Conservation (phyloP, 305 asterid genomes). For the Rubia tinctorum region DNA sequence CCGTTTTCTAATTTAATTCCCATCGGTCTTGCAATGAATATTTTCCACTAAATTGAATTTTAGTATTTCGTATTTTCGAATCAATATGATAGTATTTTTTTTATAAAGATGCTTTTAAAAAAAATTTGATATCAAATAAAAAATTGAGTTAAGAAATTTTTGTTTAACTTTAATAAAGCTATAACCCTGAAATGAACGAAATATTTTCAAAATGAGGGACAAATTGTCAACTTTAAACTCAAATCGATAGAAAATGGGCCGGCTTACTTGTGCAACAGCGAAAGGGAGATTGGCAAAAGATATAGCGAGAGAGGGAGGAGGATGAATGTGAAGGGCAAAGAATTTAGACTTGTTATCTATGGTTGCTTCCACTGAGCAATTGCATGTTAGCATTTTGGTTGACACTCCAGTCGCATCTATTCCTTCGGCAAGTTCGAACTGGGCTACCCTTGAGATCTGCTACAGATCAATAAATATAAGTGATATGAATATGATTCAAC, state of each 20-base stretch:
- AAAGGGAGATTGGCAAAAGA: conserved; percentile 47
- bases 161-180: too few relatives aligned
- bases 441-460: conserved; percentile 49
- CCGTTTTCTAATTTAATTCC: not conserved
- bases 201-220: not conserved
- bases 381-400: conserved; percentile 66
- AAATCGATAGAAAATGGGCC: too few relatives aligned
- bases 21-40: too few relatives aligned
- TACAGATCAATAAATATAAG: not conserved
- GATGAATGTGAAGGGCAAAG: conserved; percentile 61
- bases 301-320: conserved; percentile 46
- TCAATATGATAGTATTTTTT: too few relatives aligned
- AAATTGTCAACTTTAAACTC: too few relatives aligned
- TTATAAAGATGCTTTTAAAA: too few relatives aligned
- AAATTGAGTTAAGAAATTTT: too few relatives aligned
- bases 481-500: too few relatives aligned
- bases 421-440: conserved; percentile 63
- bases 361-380: conserved; percentile 37
- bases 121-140: too few relatives aligned
- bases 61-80: too few relatives aligned
- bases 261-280: conserved; percentile 50
- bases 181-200: not conserved
- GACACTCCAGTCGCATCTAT: conserved; percentile 71
- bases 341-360: conserved; percentile 65
- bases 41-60: too few relatives aligned